Conservation (phyloP, 1,284 basidiomycete species). For the Polyporus tsugae region DNA sequence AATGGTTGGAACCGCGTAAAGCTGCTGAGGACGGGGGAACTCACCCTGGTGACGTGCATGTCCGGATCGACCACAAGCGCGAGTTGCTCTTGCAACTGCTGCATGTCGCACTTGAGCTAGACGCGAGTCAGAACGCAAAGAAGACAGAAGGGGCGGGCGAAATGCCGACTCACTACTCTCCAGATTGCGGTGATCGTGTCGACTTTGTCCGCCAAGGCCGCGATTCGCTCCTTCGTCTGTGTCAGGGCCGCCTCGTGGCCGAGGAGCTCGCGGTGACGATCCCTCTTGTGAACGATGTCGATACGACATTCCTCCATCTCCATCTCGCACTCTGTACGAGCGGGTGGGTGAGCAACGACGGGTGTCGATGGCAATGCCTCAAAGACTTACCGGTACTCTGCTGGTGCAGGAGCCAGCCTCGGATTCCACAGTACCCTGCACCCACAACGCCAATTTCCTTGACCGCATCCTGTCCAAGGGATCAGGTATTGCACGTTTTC, state of each 20-base stretch:
- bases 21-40: neutral
- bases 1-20: neutral
- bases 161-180: neutral
- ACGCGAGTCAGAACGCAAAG: neutral
- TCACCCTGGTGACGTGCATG: conserved; percentile 12
- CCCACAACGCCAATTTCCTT: neutral
- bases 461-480: neutral
- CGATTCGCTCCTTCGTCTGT: neutral
- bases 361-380: neutral
- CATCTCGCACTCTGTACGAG: neutral
- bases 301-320: neutral
- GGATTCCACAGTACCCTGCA: neutral
- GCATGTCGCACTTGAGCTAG: conserved; percentile 21
- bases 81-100: conserved; percentile 15
- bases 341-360: neutral
- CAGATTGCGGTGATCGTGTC: neutral
- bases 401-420: neutral
- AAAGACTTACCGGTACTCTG: neutral
- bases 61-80: conserved; percentile 15
- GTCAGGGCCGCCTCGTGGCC: neutral
- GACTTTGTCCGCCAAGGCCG: conserved; percentile 1
- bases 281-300: neutral
- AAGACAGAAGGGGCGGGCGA: neutral
- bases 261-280: neutral
- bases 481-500: neutral